These are phyloP conservation scores for Syncephalastrum contaminatum DNA, from an alignment of 371 early-diverging fungal species.

Conservation along the genomic window DNA sequence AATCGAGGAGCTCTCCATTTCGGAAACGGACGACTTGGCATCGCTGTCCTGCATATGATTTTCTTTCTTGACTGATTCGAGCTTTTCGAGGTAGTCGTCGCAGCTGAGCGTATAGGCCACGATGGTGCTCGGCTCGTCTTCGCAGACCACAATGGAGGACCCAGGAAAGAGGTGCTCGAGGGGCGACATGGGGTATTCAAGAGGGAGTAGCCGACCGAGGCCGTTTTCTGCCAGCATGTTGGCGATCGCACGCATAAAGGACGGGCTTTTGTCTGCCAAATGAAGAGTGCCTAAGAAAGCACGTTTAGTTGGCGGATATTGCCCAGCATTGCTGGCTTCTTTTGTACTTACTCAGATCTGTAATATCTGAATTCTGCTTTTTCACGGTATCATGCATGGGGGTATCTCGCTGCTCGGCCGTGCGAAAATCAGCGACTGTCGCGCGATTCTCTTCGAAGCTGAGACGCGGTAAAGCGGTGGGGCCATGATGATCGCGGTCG, in stretches of 20 bases:
- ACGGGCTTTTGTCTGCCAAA: slow-evolving; percentile 13
- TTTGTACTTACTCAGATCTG: slow-evolving; percentile 2
- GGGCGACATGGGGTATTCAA: slow-evolving; percentile 79
- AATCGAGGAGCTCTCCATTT: slow-evolving; percentile 15
- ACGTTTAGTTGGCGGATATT: not conserved
- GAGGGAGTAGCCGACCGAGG: slow-evolving; percentile 60
- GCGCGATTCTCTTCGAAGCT: slow-evolving; percentile 21
- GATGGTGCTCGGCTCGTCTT: slow-evolving; percentile 93
- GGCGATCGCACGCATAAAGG: slow-evolving; percentile 76
- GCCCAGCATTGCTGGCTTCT: too few relatives aligned
- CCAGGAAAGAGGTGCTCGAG: slow-evolving; percentile 86
- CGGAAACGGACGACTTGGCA: not conserved
- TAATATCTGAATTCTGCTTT: not conserved
- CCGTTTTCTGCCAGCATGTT: slow-evolving; percentile 72
- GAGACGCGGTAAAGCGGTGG: slow-evolving; percentile 25
- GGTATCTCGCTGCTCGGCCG: not conserved
- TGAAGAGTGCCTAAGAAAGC: too few relatives aligned
- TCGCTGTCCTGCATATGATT: slow-evolving; percentile 4
- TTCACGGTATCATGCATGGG: not conserved
- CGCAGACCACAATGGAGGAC: slow-evolving; percentile 82
- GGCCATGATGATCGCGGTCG: not conserved
- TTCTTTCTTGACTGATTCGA: slow-evolving; percentile 31
- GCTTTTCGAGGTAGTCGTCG: slow-evolving; percentile 39
- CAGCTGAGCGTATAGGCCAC: slow-evolving; percentile 80
- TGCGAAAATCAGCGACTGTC: slow-evolving; percentile 9